Base-by-base conservation (phyloP, 495 filamentous ascomycete species). In the Aspergillus egyptiacus region DNA sequence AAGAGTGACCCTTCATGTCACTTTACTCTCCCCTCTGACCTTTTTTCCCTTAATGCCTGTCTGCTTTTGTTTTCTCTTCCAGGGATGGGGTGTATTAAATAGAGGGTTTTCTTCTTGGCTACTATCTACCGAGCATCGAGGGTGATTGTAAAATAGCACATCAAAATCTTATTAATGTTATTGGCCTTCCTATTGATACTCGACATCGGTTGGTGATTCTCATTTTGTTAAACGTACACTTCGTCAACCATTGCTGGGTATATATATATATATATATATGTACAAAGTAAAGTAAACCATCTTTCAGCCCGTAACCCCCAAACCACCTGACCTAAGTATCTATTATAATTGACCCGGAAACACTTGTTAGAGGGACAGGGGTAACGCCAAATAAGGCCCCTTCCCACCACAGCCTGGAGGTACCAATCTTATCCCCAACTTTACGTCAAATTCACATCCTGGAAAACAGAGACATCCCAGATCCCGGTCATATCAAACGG, bases 401-500 rank as follows among this genome's bases (percentile, higher is more conserved):
- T 22, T 25, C 34, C 13, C 20, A 17, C 24, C 13, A 7, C 15
- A 10, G n/a, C 41, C 1, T 2, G 5, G 17, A 28, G 11, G 18
- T 14, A 19, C 15, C 11, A 31, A 8, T 18, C 30, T 24, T 23
- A 22, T 2, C 14, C 9, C 34, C 1, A 18, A 36, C 6, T 3
- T 60, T 57, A 72, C 11, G 64, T 53, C 25, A 72, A 45, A 55
- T 69, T 73, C 20, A 74, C 67, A 39, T 74, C 71, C 27, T 74
- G 71, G 48, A 73, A 73, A 30, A 70, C 69, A 40, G 69, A 71
- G 4, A 73, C 68, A 56, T 74, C 71, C 71, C 71, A 74, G 41
- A 74, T 74, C 23, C 71, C 71, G 23, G 71, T 74, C 71, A 74
- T 74, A 54, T 74, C 71, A 43, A 74, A 73, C 24, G 71, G 71